Conservation (phyloP, 2,329 filamentous ascomycete genomes). For the Chaetomiaceae sp. region DNA sequence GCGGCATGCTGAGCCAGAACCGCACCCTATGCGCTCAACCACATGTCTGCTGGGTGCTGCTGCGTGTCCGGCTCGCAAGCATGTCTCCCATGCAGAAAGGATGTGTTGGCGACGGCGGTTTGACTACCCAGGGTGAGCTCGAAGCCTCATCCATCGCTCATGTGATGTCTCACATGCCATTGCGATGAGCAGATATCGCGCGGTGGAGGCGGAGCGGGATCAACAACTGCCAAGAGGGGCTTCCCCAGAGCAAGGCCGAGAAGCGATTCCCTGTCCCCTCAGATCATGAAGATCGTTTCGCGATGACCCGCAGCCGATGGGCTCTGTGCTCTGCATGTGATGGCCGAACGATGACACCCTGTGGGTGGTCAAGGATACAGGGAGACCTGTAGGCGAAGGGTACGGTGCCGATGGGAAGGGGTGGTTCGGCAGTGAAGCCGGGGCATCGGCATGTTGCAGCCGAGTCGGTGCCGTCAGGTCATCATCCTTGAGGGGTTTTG, state of each 20-base stretch:
- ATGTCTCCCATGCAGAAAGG: too few species aligned
- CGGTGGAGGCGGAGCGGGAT: background rate
- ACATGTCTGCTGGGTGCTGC: too few species aligned
- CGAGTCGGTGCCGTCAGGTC: too few species aligned
- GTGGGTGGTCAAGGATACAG: background rate
- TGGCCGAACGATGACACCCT: background rate
- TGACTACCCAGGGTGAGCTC: too few species aligned
- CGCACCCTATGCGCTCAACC: too few species aligned
- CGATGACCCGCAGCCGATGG: background rate
- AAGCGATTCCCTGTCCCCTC: too few species aligned
- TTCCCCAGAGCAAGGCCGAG: too few species aligned
- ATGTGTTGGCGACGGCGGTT: too few species aligned
- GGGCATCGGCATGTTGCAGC: background rate
- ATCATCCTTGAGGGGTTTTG: too few species aligned
- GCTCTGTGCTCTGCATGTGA: background rate
- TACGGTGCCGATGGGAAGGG: background rate
- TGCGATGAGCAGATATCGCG: background rate
- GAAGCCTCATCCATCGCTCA: background rate
- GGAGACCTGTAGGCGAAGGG: background rate
- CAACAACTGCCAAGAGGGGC: background rate
- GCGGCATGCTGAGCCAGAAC: too few species aligned
- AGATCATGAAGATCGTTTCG: too few species aligned
- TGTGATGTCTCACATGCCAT: background rate
- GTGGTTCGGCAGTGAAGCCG: background rate
- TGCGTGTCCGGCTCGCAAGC: too few species aligned